Evolutionary conservation across 2,329 filamentous ascomycete species (phyloP).

Genomic region (Trichocomaceae sp.): DNA sequence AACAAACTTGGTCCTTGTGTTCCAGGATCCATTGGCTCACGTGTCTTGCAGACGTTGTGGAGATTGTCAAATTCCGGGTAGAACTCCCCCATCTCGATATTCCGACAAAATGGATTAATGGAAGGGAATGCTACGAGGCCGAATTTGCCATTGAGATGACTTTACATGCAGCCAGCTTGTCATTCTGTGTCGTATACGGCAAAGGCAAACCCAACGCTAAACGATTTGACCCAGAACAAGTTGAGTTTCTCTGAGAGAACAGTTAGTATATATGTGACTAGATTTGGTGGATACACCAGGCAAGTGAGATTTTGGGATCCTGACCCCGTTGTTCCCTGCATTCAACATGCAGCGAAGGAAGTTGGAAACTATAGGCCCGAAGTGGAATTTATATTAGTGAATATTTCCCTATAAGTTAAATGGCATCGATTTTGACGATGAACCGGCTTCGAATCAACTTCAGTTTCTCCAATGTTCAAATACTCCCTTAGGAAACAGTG

Average conservation of each 20-base stretch:
- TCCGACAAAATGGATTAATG: background rate
- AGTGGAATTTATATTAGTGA: background rate
- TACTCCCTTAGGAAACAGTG: background rate
- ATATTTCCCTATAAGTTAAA: background rate
- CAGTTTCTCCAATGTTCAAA: background rate
- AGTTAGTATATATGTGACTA: too few species aligned
- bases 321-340: background rate
- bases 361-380: background rate
- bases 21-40: background rate
- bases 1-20: background rate
- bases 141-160: slow-evolving; percentile 1
- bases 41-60: background rate
- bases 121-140: background rate
- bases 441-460: background rate
- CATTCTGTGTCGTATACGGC: background rate
- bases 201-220: background rate
- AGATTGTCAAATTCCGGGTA: background rate
- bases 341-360: background rate
- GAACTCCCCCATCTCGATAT: background rate
- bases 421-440: background rate
- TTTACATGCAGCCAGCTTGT: background rate
- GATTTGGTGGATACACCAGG: too few species aligned
- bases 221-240: background rate
- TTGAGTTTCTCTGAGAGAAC: background rate
- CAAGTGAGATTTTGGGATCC: too few species aligned